A percentile compares a stretch with the other conserved stretches of the same genome.
These are phyloP conservation scores for Nicotiana obtusifolia DNA, from an alignment of 257 asterid species.

Conservation along the genomic window DNA sequence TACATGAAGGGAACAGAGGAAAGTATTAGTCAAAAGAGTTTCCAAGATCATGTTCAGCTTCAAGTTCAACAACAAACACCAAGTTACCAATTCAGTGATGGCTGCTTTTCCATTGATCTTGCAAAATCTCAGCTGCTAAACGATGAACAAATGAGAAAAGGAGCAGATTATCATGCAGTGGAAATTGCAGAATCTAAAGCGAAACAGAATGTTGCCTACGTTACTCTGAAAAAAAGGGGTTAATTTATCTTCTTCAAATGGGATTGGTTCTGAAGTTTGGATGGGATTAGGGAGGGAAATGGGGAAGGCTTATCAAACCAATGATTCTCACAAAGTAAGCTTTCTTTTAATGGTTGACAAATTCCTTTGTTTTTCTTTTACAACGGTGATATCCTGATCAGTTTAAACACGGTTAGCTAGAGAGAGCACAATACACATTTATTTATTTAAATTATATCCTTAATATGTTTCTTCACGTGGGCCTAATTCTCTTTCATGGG, in stretches of 20 bases:
- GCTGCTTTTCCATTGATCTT: conserved; percentile 52
- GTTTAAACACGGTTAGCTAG: too few relatives aligned
- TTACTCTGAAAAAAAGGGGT: background rate
- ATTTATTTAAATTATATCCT: too few relatives aligned
- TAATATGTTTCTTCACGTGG: too few relatives aligned
- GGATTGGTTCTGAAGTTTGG: conserved; percentile 34
- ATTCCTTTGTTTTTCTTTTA: too few relatives aligned
- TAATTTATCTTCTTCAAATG: conserved; percentile 13
- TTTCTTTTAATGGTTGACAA: background rate
- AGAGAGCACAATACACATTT: too few relatives aligned
- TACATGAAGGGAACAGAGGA: conserved; percentile 20
- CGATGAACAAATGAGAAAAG: conserved; percentile 4
- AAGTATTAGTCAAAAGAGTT: background rate
- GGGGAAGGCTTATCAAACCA: conserved; percentile 9
- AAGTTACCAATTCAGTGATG: conserved; percentile 45
- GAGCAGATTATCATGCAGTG: background rate
- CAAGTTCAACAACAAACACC: conserved; percentile 23
- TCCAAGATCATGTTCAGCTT: conserved; percentile 5
- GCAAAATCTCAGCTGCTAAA: conserved; percentile 23
- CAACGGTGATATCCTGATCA: too few relatives aligned
- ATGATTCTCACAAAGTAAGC: conserved; percentile 19
- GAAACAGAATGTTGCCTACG: background rate
- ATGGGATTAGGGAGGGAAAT: conserved; percentile 21
- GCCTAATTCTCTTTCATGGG: too few relatives aligned
- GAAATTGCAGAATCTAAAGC: conserved; percentile 9